Evolutionary conservation across 257 asterid species (phyloP).

Genomic region (Linderniella brevidens): DNA sequence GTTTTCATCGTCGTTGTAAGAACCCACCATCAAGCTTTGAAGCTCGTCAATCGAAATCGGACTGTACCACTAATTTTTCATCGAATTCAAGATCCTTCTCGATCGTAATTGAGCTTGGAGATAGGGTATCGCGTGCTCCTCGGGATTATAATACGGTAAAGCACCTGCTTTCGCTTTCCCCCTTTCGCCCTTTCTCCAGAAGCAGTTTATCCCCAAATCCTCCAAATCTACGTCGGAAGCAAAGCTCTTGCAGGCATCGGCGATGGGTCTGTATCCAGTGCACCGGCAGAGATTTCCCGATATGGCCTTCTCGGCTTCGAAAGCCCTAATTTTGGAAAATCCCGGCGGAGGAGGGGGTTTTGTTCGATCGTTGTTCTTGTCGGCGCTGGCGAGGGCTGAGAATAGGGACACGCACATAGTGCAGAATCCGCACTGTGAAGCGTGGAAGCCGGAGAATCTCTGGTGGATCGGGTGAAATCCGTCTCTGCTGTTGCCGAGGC

Average conservation of each 20-base stretch:
- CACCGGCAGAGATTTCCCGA: constrained; percentile 62
- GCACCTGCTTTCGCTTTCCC: constrained; percentile 13
- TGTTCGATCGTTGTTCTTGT: constrained; percentile 17
- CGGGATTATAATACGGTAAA: constrained; percentile 30
- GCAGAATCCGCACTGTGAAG: constrained; percentile 77
- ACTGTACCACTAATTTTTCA: constrained; percentile 36
- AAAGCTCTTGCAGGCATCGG: constrained; percentile 67
- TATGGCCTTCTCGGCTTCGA: constrained; percentile 52
- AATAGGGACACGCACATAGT: constrained; percentile 60
- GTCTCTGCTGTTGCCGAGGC: constrained; percentile 53
- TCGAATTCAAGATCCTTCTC: constrained; percentile 16
- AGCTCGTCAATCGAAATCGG: constrained; percentile 42
- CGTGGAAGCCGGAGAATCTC: constrained; percentile 61
- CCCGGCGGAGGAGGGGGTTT: constrained; percentile 28
- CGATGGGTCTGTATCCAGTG: constrained; percentile 63
- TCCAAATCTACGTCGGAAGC: constrained; percentile 51
- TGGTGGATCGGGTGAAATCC: constrained; percentile 69
- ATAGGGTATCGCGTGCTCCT: constrained; percentile 13
- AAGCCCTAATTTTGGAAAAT: constrained; percentile 40
- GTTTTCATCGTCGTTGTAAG: constrained; percentile 17
- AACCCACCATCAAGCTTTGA: constrained; percentile 25
- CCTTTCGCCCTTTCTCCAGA: constrained; percentile 39
- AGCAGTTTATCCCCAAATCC: constrained; percentile 54
- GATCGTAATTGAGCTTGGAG: too few species aligned
- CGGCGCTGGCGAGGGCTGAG: constrained; percentile 42